Evolutionary conservation across 2,329 filamentous ascomycete species (phyloP).

Genomic region (Xylariaceae sp.): DNA sequence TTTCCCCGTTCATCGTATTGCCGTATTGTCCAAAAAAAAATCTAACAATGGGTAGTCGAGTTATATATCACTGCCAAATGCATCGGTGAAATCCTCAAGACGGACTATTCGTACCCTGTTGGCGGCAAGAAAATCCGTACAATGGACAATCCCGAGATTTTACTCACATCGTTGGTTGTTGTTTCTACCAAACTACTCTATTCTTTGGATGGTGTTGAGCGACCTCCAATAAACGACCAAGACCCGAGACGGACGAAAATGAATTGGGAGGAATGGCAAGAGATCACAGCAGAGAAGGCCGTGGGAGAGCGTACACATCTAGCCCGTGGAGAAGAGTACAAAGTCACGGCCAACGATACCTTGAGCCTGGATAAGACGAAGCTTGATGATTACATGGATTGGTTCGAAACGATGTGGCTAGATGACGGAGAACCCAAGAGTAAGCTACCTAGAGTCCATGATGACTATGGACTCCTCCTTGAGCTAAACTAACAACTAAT

Average conservation of each 20-base stretch:
- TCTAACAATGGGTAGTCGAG: slow-evolving; percentile 61
- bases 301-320: slow-evolving; percentile 31
- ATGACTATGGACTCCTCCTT: neutral
- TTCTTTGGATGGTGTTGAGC: slow-evolving; percentile 68
- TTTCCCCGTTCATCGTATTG: neutral
- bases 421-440: slow-evolving; percentile 51
- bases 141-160: slow-evolving; percentile 74
- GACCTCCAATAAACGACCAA: slow-evolving; percentile 55
- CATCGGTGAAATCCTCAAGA: slow-evolving; percentile 57
- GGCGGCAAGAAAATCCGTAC: slow-evolving; percentile 52
- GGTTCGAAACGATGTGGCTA: slow-evolving; percentile 74
- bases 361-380: slow-evolving; percentile 61
- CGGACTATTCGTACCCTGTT: slow-evolving; percentile 65
- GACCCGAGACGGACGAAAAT: slow-evolving; percentile 68
- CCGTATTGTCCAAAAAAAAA: neutral
- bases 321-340: slow-evolving; percentile 40
- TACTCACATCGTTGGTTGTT: slow-evolving; percentile 73
- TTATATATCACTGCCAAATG: slow-evolving; percentile 65
- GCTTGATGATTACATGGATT: slow-evolving; percentile 79
- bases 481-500: neutral
- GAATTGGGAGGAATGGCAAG: slow-evolving; percentile 76
- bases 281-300: slow-evolving; percentile 50
- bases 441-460: slow-evolving; percentile 33
- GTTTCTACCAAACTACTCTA: slow-evolving; percentile 81
- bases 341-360: slow-evolving; percentile 39